Conservation (phyloP, 257 asterid genomes). For the Fraxinus quadrangulata region DNA sequence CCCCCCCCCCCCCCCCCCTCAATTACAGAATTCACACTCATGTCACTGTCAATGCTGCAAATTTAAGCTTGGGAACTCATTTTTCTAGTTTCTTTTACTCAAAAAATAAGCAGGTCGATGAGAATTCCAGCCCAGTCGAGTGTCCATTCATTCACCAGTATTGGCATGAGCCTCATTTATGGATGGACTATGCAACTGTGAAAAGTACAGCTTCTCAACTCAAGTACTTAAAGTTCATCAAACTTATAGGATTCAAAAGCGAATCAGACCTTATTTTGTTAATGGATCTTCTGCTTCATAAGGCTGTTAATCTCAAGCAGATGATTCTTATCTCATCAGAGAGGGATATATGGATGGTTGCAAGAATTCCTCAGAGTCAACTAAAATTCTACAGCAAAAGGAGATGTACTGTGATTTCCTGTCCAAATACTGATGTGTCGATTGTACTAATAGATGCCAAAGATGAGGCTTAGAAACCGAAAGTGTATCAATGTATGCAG, state of each 20-base stretch:
- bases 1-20: no score
- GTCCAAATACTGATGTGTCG: neutral
- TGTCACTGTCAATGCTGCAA: neutral
- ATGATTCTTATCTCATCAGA: constrained; percentile 19
- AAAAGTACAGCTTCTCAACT: constrained; percentile 27
- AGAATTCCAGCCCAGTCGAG: neutral
- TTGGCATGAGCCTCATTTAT: constrained; percentile 47
- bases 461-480: neutral
- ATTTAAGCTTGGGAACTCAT: neutral
- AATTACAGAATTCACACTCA: neutral
- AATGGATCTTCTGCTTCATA: constrained; percentile 34
- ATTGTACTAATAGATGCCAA: constrained; percentile 20
- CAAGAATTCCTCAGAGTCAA: constrained; percentile 22
- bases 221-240: constrained; percentile 10
- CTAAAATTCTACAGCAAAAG: neutral
- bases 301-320: constrained; percentile 21
- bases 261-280: constrained; percentile 20
- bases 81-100: neutral
- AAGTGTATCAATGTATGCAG: neutral
- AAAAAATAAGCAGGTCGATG: constrained; percentile 7
- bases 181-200: constrained; percentile 38
- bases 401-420: neutral
- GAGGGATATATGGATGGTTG: constrained; percentile 24
- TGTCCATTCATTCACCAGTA: constrained; percentile 6
- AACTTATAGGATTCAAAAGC: constrained; percentile 14